A percentile compares a stretch with the other conserved stretches of the same genome.
phyloP scores from a whole-genome alignment of 2,329 filamentous ascomycete species.

The Truncatella angustata region DNA sequence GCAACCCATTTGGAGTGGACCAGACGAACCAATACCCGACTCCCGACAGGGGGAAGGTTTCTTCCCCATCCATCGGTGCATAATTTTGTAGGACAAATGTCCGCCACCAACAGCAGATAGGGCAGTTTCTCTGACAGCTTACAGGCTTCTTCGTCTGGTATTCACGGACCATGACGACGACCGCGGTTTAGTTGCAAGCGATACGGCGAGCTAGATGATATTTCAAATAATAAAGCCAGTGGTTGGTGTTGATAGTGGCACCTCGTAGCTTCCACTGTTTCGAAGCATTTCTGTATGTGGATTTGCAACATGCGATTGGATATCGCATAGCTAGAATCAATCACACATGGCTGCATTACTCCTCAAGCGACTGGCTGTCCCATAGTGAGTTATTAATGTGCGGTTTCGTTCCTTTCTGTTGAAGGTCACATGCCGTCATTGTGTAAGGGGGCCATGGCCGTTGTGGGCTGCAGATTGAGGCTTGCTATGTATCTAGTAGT shows the following conservation, averaged over 20 bases:
- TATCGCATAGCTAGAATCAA: too few species aligned
- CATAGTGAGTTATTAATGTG: too few species aligned
- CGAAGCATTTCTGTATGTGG: neutral
- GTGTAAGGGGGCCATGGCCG: neutral
- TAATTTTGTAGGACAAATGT: neutral
- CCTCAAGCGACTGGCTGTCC: too few species aligned
- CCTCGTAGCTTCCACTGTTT: neutral
- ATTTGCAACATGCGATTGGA: neutral
- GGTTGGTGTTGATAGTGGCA: neutral
- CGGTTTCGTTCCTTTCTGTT: neutral
- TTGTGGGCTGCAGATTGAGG: neutral
- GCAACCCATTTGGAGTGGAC: neutral
- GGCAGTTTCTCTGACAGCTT: neutral
- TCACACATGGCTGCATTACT: too few species aligned
- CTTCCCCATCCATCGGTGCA: constrained; percentile 4
- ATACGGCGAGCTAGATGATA: neutral
- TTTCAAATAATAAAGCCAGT: neutral
- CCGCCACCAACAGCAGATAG: neutral
- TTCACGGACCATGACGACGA: neutral
- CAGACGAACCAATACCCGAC: neutral
- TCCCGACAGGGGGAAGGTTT: neutral
- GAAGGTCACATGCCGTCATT: neutral
- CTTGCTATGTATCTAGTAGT: neutral
- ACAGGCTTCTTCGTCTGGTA: neutral
- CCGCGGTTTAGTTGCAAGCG: neutral